Conservation (phyloP, 306 rosid species). For the Calophaca sinica region DNA sequence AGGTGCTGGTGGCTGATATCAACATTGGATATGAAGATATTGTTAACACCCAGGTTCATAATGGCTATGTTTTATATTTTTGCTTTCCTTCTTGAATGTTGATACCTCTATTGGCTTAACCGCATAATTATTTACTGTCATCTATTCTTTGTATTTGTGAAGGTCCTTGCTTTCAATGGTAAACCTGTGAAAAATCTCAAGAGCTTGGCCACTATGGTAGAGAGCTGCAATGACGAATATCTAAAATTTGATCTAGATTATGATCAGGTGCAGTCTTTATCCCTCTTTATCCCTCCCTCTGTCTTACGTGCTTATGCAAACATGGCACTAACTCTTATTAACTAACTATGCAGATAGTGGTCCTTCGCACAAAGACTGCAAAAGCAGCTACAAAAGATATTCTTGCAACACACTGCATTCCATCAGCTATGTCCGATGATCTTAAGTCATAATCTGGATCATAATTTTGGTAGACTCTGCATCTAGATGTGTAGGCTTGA, state of each 20-base stretch:
- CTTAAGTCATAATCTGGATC: slow-evolving; percentile 65
- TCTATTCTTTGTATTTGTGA: slow-evolving; percentile 33
- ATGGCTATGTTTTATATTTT: slow-evolving; percentile 8
- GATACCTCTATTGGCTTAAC: slow-evolving; percentile 30
- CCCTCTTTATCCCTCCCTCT: slow-evolving; percentile 23
- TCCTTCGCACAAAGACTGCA: slow-evolving; percentile 76
- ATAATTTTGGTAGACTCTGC: slow-evolving; percentile 24
- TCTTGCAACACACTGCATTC: slow-evolving; percentile 89
- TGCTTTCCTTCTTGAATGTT: slow-evolving; percentile 17
- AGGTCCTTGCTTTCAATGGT: slow-evolving; percentile 90
- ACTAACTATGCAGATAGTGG: slow-evolving; percentile 67
- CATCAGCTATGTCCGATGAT: slow-evolving; percentile 91
- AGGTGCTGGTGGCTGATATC: slow-evolving; percentile 98
- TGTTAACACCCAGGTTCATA: slow-evolving; percentile 82
- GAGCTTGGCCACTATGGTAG: slow-evolving; percentile 90
- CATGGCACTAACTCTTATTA: slow-evolving; percentile 15
- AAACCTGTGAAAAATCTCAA: slow-evolving; percentile 89
- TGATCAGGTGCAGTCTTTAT: slow-evolving; percentile 72
- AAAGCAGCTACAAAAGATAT: slow-evolving; percentile 85
- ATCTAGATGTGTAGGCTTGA: slow-evolving; percentile 44
- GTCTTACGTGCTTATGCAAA: slow-evolving; percentile 36
- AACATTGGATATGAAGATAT: slow-evolving; percentile 96
- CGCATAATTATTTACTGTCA: neutral
- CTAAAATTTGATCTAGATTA: slow-evolving; percentile 82
- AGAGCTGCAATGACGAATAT: slow-evolving; percentile 78